Evolutionary conservation across 1,284 basidiomycete species (phyloP).

Genomic region (Fomitiporia mediterranea): DNA sequence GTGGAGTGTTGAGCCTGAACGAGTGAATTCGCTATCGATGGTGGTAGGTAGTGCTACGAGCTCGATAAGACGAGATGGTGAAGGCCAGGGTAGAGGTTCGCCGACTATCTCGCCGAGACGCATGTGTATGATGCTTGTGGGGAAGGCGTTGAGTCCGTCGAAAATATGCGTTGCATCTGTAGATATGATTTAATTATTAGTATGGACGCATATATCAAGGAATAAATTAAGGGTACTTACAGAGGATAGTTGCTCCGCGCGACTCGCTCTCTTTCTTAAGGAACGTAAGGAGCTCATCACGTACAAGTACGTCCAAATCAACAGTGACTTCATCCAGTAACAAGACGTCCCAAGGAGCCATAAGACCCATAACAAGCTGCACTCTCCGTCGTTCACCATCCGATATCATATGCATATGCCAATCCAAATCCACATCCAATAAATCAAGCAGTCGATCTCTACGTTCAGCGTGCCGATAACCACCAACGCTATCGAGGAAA

Average conservation of each 20-base stretch:
- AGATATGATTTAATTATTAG: slow-evolving; percentile 1
- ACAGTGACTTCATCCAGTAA: slow-evolving; percentile 97
- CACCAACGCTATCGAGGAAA: slow-evolving; percentile 94
- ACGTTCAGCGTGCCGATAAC: slow-evolving; percentile 88
- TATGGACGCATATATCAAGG: slow-evolving; percentile 4
- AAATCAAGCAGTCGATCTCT: slow-evolving; percentile 86
- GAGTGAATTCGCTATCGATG: slow-evolving; percentile 8
- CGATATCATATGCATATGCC: slow-evolving; percentile 89
- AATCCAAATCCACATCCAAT: slow-evolving; percentile 91
- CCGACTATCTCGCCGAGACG: slow-evolving; percentile 72
- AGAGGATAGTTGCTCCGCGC: slow-evolving; percentile 87
- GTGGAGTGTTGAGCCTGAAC: slow-evolving; percentile 53
- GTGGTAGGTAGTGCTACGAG: not conserved
- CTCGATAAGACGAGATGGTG: slow-evolving; percentile 11
- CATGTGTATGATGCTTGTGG: slow-evolving; percentile 89
- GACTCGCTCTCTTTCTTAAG: slow-evolving; percentile 78
- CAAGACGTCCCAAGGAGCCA: slow-evolving; percentile 93
- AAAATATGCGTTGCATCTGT: slow-evolving; percentile 95
- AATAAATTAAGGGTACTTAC: slow-evolving; percentile 39
- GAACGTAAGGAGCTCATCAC: slow-evolving; percentile 86
- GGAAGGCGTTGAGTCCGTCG: slow-evolving; percentile 83
- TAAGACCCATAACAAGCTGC: slow-evolving; percentile 95
- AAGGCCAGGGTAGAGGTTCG: slow-evolving; percentile 62
- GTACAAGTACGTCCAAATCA: slow-evolving; percentile 96
- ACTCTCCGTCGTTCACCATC: slow-evolving; percentile 94